These are phyloP conservation scores for Daldinia eschscholtzii DNA, from an alignment of 2,329 filamentous ascomycete genomes.

Conservation along the genomic window DNA sequence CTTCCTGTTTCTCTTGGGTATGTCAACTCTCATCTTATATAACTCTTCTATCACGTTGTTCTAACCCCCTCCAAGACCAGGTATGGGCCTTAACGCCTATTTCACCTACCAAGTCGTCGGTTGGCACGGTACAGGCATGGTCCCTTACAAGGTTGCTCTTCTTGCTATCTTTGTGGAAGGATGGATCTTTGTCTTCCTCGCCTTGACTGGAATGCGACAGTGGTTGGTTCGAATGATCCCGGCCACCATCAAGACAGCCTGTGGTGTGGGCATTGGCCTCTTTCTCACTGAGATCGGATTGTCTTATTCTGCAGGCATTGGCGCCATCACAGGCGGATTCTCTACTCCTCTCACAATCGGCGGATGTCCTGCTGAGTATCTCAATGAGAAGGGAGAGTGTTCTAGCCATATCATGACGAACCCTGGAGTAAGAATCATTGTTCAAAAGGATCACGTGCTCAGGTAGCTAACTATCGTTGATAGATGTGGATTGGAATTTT, in stretches of 20 bases:
- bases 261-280: conserved; percentile 73
- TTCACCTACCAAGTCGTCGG: conserved; percentile 77
- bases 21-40: conserved; percentile 52
- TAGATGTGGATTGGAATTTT: conserved; percentile 89
- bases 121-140: conserved; percentile 66
- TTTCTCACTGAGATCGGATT: conserved; percentile 74
- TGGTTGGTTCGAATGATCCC: conserved; percentile 78
- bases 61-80: conserved; percentile 61
- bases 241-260: conserved; percentile 73
- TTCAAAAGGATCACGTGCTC: not conserved
- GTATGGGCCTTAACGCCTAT: conserved; percentile 77
- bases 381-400: conserved; percentile 65
- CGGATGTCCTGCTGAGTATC: conserved; percentile 73
- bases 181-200: conserved; percentile 73
- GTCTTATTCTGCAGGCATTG: conserved; percentile 86
- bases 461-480: conserved; percentile 43
- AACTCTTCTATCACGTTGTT: conserved; percentile 1
- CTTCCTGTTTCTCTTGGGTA: conserved; percentile 81
- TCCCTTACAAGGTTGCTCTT: conserved; percentile 71
- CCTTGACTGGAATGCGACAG: conserved; percentile 77
- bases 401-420: conserved; percentile 77
- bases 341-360: conserved; percentile 81
- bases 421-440: conserved; percentile 68
- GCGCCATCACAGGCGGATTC: conserved; percentile 78
- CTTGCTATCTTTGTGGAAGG: conserved; percentile 75